A percentile compares a stretch with the other conserved stretches of the same genome.
Conservation (phyloP, 2,329 filamentous ascomycete genomes). For the Pyrenochaeta sp. region DNA sequence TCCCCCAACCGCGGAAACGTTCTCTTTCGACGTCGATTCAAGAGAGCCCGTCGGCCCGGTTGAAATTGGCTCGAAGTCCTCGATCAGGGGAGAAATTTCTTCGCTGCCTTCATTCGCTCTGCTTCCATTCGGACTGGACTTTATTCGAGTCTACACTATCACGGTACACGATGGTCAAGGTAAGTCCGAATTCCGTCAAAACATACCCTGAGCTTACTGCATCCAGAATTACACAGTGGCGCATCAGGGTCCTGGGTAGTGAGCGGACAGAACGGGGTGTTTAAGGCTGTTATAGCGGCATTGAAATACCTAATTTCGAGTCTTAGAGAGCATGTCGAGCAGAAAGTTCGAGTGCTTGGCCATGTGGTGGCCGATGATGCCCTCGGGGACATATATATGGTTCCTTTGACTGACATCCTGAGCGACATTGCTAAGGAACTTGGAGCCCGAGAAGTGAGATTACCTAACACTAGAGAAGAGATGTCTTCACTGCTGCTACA, state of each 20-base stretch:
- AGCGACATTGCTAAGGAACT: constrained; percentile 5
- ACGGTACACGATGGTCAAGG: background rate
- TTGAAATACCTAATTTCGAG: background rate
- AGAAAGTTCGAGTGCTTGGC: constrained; percentile 2
- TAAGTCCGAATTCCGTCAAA: background rate
- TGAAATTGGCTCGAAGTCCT: background rate
- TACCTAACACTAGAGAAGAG: constrained; percentile 1
- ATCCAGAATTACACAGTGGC: background rate
- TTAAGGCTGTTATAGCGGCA: background rate
- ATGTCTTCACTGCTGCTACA: no score
- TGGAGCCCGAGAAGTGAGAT: constrained; percentile 1
- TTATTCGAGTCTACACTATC: background rate
- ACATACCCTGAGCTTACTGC: background rate
- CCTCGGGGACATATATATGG: constrained; percentile 9
- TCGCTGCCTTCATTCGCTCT: background rate
- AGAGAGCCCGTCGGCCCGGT: background rate
- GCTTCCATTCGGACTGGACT: background rate
- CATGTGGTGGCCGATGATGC: constrained; percentile 12
- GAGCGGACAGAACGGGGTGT: background rate
- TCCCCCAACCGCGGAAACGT: background rate
- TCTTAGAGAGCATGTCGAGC: background rate
- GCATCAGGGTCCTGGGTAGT: constrained; percentile 13
- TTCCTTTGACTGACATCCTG: constrained; percentile 11
- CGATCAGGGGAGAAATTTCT: background rate
- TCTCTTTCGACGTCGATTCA: background rate